Base-by-base conservation (phyloP, 2,329 filamentous ascomycete genomes). In the Epichloe elymi region DNA sequence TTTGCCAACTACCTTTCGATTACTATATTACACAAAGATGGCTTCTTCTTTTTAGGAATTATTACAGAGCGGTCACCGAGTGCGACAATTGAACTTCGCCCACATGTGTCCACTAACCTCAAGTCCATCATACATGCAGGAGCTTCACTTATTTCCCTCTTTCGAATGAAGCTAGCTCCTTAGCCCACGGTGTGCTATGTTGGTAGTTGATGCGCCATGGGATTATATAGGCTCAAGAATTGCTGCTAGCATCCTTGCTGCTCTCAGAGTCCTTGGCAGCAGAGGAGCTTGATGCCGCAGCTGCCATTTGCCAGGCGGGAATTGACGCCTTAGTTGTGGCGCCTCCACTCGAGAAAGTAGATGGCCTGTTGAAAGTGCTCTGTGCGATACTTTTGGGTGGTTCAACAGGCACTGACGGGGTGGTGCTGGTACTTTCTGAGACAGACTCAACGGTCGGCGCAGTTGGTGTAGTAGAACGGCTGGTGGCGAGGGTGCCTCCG, bases 241-340 rank as follows among this genome's bases (percentile, higher is more conserved):
- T 53, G 48, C 35, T 45, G 36, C 49, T 35, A 23, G 36, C 45
- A 3, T 54, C 54, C 30, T 52, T 50, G 46, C 35, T 50, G 41
- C 43, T 40, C 17, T 55, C 54, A 41, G 54, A 60, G 14, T 59
- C 55, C 48, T 65, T 62, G 5, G 59, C 60, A 5, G 58, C 58
- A 46, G 59, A 58, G 43, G 60, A 59, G 41, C 60, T 52, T 8
- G 63, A 56, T 20, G 63, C 57, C 8, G 80, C 73, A 63, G 82
- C 81, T 46, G 84, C 83, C 74, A 88, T 78, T 68, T 90, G 86
- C 86, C 86, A 90, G 4, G 85, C 79, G 4, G 86, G 86, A 57
- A 90, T 90, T 11, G 84, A 81, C 11, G 85, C 84, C 67, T 78
- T 82, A 36, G 68, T 70, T 14, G 66, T 60, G 38, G 75, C 58